Conservation (phyloP, 148 eudicot species). For the Spergularia marina region DNA sequence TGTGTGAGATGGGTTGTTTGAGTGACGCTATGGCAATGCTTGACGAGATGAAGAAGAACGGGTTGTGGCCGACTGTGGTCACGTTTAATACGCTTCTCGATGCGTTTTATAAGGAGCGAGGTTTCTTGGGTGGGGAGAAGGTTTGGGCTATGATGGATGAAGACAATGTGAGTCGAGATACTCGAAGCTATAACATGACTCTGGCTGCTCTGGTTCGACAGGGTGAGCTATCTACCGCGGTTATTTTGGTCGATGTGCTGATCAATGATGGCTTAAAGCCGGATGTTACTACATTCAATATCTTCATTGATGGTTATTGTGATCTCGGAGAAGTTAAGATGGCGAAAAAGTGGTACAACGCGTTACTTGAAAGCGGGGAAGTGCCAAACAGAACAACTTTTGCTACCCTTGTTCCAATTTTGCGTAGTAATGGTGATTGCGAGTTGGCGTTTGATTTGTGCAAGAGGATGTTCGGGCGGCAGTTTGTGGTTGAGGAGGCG, state of each 20-base stretch:
- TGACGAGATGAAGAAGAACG: constrained; percentile 11
- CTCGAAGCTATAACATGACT: constrained; percentile 19
- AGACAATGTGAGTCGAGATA: constrained; percentile 14
- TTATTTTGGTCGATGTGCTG: constrained; percentile 13
- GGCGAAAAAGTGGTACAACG: constrained; percentile 10
- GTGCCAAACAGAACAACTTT: constrained; percentile 16
- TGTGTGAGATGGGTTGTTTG: constrained; percentile 17
- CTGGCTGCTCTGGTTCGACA: constrained; percentile 12
- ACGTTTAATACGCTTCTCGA: constrained; percentile 24
- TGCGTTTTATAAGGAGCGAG: constrained; percentile 20
- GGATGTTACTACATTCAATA: constrained; percentile 17
- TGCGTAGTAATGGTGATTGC: constrained; percentile 21
- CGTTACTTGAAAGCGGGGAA: constrained; percentile 1
- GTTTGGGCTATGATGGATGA: constrained; percentile 27
- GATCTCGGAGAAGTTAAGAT: constrained; percentile 17
- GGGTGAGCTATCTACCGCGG: constrained; percentile 9
- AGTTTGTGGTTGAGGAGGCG: constrained; percentile 20
- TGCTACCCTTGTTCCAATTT: constrained; percentile 8
- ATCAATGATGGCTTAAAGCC: constrained; percentile 8
- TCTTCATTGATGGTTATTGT: constrained; percentile 20
- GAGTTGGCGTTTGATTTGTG: constrained; percentile 19
- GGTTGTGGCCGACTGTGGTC: neutral
- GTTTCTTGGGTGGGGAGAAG: constrained; percentile 16
- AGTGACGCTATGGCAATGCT: constrained; percentile 14
- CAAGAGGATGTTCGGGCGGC: constrained; percentile 25